Conservation (phyloP, 495 filamentous ascomycete species). For the Darksidea phi region DNA sequence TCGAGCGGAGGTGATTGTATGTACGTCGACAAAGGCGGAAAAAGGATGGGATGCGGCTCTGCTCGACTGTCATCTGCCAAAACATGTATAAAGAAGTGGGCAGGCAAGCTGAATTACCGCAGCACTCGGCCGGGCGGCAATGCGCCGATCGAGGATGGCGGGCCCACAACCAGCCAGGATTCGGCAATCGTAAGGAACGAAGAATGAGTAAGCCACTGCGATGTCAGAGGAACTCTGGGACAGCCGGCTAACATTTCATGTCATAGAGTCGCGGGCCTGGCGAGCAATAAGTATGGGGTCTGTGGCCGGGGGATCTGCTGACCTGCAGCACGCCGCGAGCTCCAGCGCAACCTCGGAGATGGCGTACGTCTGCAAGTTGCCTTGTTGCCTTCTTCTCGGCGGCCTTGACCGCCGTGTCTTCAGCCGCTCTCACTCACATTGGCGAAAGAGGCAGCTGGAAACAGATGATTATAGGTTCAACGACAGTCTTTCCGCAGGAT, state of each 20-base stretch:
- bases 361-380: slow-evolving; percentile 21
- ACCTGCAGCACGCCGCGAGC: slow-evolving; percentile 7
- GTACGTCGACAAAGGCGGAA: slow-evolving; percentile 9
- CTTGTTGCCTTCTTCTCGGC: slow-evolving; percentile 16
- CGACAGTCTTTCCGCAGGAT: slow-evolving; percentile 3
- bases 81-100: slow-evolving; percentile 26
- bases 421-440: slow-evolving; percentile 3
- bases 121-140: slow-evolving; percentile 3
- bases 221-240: slow-evolving; percentile 16
- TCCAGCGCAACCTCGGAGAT: slow-evolving; percentile 2
- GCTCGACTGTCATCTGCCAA: background rate
- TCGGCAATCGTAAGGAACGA: background rate
- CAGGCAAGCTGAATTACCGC: slow-evolving; percentile 17
- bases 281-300: slow-evolving; percentile 29
- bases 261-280: slow-evolving; percentile 14
- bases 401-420: background rate
- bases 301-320: slow-evolving; percentile 12
- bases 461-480: background rate
- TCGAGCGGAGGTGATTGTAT: background rate
- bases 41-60: slow-evolving; percentile 30
- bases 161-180: background rate
- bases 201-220: slow-evolving; percentile 29
- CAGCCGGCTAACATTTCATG: slow-evolving; percentile 10
- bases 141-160: slow-evolving; percentile 17
- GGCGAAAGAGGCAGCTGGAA: slow-evolving; percentile 10